phyloP scores from a whole-genome alignment of 2,329 filamentous ascomycete species.

The Cladosporium sp. region DNA sequence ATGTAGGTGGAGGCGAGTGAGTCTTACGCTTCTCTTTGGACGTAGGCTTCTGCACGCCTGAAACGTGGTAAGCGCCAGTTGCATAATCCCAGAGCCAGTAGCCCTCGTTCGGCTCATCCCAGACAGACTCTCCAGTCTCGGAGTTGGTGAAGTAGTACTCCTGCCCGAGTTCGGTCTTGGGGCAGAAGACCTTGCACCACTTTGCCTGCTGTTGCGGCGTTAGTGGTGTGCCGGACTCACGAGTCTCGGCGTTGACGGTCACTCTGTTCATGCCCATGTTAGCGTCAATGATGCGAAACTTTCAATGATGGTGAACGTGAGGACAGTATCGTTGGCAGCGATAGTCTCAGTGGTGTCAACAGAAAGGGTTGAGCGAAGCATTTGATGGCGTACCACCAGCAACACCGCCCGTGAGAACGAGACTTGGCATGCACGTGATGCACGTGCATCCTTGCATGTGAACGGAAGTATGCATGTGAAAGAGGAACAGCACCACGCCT shows the following conservation, averaged over 20 bases:
- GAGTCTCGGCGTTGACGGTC: background rate
- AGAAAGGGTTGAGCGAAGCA: background rate
- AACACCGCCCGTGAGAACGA: background rate
- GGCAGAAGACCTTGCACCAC: conserved; percentile 22
- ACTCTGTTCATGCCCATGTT: conserved; percentile 5
- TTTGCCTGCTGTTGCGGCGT: conserved; percentile 5
- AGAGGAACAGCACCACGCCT: background rate
- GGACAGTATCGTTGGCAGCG: background rate
- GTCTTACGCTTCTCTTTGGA: conserved; percentile 2
- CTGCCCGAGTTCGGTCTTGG: conserved; percentile 5
- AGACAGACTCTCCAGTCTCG: conserved; percentile 22
- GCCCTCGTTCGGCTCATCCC: conserved; percentile 27
- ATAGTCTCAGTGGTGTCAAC: background rate
- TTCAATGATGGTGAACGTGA: background rate
- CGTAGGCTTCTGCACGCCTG: conserved; percentile 24
- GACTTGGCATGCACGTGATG: background rate
- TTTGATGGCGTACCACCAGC: background rate
- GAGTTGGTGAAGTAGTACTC: conserved; percentile 27
- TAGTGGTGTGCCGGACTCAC: background rate
- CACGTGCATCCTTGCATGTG: background rate
- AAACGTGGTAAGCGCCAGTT: conserved; percentile 19
- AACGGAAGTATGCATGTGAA: background rate
- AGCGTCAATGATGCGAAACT: background rate
- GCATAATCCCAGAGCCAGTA: conserved; percentile 30
- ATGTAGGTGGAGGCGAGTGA: background rate